These are phyloP conservation scores for Omphalea diandra DNA, from an alignment of 441 rosid genomes.

Conservation along the genomic window DNA sequence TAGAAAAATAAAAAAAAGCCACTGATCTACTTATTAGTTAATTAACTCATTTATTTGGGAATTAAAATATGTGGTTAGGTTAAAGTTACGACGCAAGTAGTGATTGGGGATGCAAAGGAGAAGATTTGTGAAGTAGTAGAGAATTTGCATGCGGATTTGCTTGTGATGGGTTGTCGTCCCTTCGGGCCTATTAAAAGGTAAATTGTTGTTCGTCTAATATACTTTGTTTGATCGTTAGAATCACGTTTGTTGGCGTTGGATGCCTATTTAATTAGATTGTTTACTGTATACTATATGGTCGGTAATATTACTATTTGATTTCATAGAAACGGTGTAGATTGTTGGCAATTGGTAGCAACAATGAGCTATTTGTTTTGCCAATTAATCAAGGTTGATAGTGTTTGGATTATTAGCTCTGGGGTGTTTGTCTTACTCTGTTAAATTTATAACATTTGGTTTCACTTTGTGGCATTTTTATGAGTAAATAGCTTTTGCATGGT, in stretches of 20 bases:
- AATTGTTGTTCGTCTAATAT: too few species aligned
- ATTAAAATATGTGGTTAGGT: constrained; percentile 38
- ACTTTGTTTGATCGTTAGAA: too few species aligned
- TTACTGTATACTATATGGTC: not conserved
- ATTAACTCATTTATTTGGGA: not conserved
- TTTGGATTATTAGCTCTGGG: not conserved
- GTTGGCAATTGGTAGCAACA: not conserved
- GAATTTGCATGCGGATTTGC: constrained; percentile 62
- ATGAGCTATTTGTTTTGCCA: not conserved
- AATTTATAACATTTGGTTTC: not conserved
- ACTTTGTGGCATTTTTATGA: not conserved
- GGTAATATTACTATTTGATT: not conserved
- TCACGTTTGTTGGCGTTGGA: not conserved
- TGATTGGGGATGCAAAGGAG: constrained; percentile 80
- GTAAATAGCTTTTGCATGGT: not conserved
- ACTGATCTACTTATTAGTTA: not conserved
- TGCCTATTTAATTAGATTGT: not conserved
- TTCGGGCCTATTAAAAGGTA: constrained; percentile 86
- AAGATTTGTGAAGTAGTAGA: constrained; percentile 74
- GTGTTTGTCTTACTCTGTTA: not conserved
- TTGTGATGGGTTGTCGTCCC: constrained; percentile 79
- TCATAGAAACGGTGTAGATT: not conserved
- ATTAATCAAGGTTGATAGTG: not conserved
- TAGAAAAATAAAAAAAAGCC: too few species aligned
- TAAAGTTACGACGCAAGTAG: constrained; percentile 64